These are phyloP conservation scores for Phyllosticta citribraziliensis DNA, from an alignment of 2,329 filamentous ascomycete species.

Conservation along the genomic window DNA sequence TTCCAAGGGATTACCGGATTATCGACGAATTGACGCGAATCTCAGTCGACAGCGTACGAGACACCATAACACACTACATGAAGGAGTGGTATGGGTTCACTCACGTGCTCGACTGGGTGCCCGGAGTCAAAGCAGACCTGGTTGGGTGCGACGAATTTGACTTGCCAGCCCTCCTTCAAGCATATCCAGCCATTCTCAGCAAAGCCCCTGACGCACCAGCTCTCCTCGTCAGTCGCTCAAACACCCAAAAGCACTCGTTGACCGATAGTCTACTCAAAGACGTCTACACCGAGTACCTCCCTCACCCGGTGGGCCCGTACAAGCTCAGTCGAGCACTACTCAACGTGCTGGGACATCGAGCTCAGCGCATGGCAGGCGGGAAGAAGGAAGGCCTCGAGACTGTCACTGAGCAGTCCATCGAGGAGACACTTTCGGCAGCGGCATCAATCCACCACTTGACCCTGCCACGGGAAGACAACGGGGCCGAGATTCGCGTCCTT, in stretches of 20 bases:
- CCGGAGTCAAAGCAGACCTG: constrained; percentile 8
- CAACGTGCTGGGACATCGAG: constrained; percentile 18
- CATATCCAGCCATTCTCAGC: neutral
- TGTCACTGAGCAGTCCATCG: neutral
- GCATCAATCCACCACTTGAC: constrained; percentile 7
- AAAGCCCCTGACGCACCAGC: neutral
- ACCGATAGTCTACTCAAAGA: constrained; percentile 11
- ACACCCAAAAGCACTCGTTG: neutral
- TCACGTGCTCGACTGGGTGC: constrained; percentile 8
- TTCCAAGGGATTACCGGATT: neutral
- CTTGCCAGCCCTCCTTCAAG: constrained; percentile 9
- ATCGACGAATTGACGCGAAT: neutral
- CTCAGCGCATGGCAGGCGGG: constrained; percentile 11
- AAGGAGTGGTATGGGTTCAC: constrained; percentile 15
- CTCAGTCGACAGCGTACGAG: neutral
- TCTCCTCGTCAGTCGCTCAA: constrained; percentile 1
- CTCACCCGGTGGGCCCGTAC: constrained; percentile 30
- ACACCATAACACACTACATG: constrained; percentile 11
- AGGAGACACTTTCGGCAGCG: neutral
- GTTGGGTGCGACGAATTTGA: constrained; percentile 15
- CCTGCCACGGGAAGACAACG: constrained; percentile 2
- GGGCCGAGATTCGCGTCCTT: constrained; percentile 11
- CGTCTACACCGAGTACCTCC: constrained; percentile 25
- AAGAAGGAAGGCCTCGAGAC: constrained; percentile 5
- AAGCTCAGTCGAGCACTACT: constrained; percentile 29